Evolutionary conservation across 805 yeast species (phyloP), one percentile per base, ranked within the genome.

Genomic region (Zygotorulaspora florentina): DNA sequence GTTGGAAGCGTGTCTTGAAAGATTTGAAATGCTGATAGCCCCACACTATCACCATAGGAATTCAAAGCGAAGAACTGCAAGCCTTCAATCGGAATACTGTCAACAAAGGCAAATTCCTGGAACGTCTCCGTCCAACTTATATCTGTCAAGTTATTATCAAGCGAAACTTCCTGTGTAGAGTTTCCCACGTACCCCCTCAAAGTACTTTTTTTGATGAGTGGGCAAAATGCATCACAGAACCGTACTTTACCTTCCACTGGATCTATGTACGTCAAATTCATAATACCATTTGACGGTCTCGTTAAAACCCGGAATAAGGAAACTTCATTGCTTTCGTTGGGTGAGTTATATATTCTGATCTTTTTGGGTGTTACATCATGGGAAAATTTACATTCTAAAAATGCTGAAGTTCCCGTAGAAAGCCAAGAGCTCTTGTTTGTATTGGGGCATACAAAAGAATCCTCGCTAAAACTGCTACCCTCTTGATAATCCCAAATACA

Each of bases 211-310:
- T 72, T 71, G 1, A 75, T 66, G 20, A 91, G 69, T 0, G 96
- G 95, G 65, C 99, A 93, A 76, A 79, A 83, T 0, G 96, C 95
- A 64, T 89, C 96, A 71, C 99, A 93, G 59, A 69, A 68, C 12
- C 67, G 61, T 2, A 75, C 41, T n/a, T 71, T 66, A 40, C 83
- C 80, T 2, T 87, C 75, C 0, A 60, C 49, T 2, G 96, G 95
- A 59, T 91, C 91, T 17, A 85, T 69, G 58, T 89, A 93, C 0
- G 95, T 80, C 52, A 93, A 64, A 62, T 93, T 93, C 96, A 93
- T 86, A 50, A 91, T 91, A 53, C 97, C 87, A 54, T 82, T 76
- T 10, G 89, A 75, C 0, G 97, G 97, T 43, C 75, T 67, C 0
- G 96, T 81, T 33, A 84, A 69, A 6, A 93, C 69, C 57, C 96